A percentile compares a stretch with the other conserved stretches of the same genome.
phyloP scores from a whole-genome alignment of 2,329 filamentous ascomycete genomes.

The Ascochyta lentis region DNA sequence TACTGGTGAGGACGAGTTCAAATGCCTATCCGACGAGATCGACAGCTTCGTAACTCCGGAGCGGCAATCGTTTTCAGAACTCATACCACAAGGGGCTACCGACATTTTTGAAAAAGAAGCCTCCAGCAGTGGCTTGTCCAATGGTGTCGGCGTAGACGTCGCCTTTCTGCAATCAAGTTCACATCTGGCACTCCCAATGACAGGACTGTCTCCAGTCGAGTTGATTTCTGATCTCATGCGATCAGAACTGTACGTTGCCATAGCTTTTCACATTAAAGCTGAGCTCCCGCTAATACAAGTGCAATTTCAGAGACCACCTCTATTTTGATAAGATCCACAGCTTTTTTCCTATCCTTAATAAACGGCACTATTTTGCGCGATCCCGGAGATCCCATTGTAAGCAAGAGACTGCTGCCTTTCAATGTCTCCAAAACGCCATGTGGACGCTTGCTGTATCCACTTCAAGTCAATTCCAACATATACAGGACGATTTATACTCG shows the following conservation, averaged over 20 bases:
- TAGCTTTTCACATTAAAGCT: too few relatives aligned
- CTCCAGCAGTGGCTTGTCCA: not conserved
- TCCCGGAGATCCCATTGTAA: not conserved
- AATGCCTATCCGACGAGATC: not conserved
- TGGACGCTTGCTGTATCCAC: slow-evolving; percentile 8
- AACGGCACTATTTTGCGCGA: slow-evolving; percentile 7
- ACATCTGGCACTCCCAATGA: not conserved
- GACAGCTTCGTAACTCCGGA: not conserved
- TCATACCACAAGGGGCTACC: not conserved
- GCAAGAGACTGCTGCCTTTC: not conserved
- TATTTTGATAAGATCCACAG: slow-evolving; percentile 6
- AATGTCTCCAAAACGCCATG: slow-evolving; percentile 9
- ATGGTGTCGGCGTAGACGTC: not conserved
- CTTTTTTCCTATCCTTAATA: slow-evolving; percentile 8
- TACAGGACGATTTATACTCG: slow-evolving; percentile 3
- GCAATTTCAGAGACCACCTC: not conserved
- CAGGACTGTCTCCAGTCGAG: not conserved
- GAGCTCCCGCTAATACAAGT: not conserved
- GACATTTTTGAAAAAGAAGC: not conserved
- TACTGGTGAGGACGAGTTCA: not conserved
- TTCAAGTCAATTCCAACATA: slow-evolving; percentile 7
- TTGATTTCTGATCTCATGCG: slow-evolving; percentile 4
- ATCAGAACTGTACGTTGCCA: not conserved
- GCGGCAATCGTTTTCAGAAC: not conserved
- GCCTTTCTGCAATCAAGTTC: slow-evolving; percentile 1